Base-by-base conservation (phyloP, 805 yeast genomes). In the Suhomyces emberorum region DNA sequence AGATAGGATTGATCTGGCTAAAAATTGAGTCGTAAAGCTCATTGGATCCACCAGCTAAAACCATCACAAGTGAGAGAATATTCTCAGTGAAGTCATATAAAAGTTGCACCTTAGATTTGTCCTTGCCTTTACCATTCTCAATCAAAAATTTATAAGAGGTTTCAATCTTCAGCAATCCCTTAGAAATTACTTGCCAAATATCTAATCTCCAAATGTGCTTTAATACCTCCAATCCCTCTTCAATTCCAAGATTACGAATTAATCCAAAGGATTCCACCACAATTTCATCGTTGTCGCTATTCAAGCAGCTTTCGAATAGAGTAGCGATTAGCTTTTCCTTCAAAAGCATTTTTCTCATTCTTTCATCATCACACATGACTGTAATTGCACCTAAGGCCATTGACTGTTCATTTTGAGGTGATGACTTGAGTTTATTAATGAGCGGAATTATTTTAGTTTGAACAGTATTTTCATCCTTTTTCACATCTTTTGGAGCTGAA, bases 191-290 rank as follows among this genome's bases (percentile, higher is more conserved):
- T 0, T 74, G 67, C 84, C 95, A 81, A 28, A 91, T 77, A 43
- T 83, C 79, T 12, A 79, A 77, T 54, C 97, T 76, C 85, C 95
- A 83, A 36, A 85, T 57, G 55, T 76, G 77, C 15, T 77, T 74
- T 18, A 88, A 78, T 24, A 87, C 74, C 44, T 87, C 95, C 48
- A 86, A 81, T 15, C 96, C 97, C 60, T 88, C 95, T 52, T 87
- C 95, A 35, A 87, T 69, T 3, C 83, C 81, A 38, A 91, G 54
- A 53, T 84, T 88, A 55, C 96, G 74, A 44, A 93, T 63, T 16
- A 91, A 65, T 1, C 96, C 97, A 48, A 78, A 81, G 1, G 91
- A 71, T 49, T 84, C 95, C 15, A 84, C 83, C 14, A 85, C 82
- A 30, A 87, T 77, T 47, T 88, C 96, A 38, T 79, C 81, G 45